A percentile compares a stretch with the other conserved stretches of the same genome.
Conservation (phyloP, 768 basidiomycete genomes). For the Russula compacta region DNA sequence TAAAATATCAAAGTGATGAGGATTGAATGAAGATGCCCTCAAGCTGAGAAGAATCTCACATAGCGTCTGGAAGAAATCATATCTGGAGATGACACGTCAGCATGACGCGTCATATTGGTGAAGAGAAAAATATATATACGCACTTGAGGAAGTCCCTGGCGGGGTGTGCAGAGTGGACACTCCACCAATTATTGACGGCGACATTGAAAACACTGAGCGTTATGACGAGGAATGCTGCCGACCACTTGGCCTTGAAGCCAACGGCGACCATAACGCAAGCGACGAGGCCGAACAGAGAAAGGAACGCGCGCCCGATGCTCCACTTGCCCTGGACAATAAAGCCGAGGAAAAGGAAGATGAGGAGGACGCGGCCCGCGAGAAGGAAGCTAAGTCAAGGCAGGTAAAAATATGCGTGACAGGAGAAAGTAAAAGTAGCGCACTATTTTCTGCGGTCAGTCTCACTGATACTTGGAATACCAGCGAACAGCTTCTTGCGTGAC, state of each 20-base stretch:
- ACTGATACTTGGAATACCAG: constrained; percentile 80
- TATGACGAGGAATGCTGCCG: constrained; percentile 89
- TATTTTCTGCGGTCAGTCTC: constrained; percentile 99
- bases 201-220: constrained; percentile 93
- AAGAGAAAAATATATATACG: not conserved
- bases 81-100: constrained; percentile 41
- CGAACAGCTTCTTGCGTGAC: constrained; percentile 78
- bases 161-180: constrained; percentile 82
- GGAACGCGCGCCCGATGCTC: constrained; percentile 76
- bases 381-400: constrained; percentile 62
- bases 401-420: constrained; percentile 5
- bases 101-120: not conserved
- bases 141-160: constrained; percentile 97
- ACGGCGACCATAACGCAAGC: constrained; percentile 96
- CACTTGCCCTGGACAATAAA: constrained; percentile 93
- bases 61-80: constrained; percentile 98
- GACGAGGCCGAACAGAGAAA: constrained; percentile 82
- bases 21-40: not conserved
- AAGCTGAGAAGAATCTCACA: constrained; percentile 34
- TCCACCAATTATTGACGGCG: constrained; percentile 99
- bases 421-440: constrained; percentile 36
- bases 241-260: constrained; percentile 99
- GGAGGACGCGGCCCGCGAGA: constrained; percentile 89
- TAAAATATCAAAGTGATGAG: constrained; percentile 3
- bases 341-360: constrained; percentile 98